Evolutionary conservation across 257 asterid genomes (phyloP).

Genomic region (Phtheirospermum japonicum): DNA sequence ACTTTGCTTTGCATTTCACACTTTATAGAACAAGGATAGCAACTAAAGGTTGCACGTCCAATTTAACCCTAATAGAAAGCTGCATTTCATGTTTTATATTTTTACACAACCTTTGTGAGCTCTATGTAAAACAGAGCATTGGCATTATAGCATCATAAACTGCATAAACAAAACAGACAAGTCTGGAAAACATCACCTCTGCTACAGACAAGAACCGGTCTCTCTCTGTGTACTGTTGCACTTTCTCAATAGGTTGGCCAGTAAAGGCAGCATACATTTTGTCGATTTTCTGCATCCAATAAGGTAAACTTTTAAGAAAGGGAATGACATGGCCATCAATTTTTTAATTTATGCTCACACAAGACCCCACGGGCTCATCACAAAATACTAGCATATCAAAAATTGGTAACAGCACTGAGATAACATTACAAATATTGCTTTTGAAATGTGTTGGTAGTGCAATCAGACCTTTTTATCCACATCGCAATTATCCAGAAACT

Average conservation of each 20-base stretch:
- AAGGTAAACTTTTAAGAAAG: constrained; percentile 17
- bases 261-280: constrained; percentile 86
- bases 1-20: no score
- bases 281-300: constrained; percentile 80
- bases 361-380: neutral
- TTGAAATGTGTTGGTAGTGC: constrained; percentile 7
- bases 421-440: constrained; percentile 6
- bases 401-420: neutral
- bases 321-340: neutral
- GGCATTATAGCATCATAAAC: no score
- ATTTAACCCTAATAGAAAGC: neutral
- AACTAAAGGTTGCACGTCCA: neutral
- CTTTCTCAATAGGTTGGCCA: constrained; percentile 80
- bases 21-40: neutral
- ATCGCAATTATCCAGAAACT: constrained; percentile 3
- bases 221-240: constrained; percentile 83
- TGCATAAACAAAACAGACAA: constrained; percentile 7
- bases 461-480: neutral
- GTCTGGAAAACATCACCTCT: constrained; percentile 56
- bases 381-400: constrained; percentile 5
- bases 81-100: neutral
- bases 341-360: neutral
- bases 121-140: constrained; percentile 20
- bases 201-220: constrained; percentile 80
- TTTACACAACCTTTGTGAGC: neutral